phyloP scores from a whole-genome alignment of 2,329 filamentous ascomycete genomes.

The Fusarium tanahbumbuense region DNA sequence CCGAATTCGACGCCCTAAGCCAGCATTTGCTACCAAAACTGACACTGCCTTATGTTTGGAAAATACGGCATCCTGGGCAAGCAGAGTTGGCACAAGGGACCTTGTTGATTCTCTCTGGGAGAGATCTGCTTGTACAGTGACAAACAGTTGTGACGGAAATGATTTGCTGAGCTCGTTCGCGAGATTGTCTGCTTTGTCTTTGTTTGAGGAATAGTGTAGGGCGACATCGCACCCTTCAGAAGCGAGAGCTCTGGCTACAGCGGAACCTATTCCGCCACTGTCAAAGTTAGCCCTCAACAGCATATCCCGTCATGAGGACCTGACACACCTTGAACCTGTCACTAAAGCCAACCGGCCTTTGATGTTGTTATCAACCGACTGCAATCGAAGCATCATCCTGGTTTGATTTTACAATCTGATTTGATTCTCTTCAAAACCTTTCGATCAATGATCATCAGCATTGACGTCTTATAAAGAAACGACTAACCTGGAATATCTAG shows the following conservation, averaged over 20 bases:
- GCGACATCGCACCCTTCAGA: slow-evolving; percentile 52
- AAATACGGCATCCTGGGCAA: background rate
- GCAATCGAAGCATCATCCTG: slow-evolving; percentile 18
- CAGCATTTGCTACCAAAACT: slow-evolving; percentile 50
- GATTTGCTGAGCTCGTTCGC: slow-evolving; percentile 35
- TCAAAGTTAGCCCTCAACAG: slow-evolving; percentile 1
- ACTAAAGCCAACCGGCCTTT: slow-evolving; percentile 37
- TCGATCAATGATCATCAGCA: background rate
- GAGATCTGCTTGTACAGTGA: slow-evolving; percentile 15
- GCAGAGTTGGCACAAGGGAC: background rate
- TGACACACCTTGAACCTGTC: slow-evolving; percentile 32
- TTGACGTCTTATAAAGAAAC: slow-evolving; percentile 11
- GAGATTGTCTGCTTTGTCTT: slow-evolving; percentile 49
- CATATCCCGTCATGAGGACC: background rate
- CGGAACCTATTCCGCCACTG: slow-evolving; percentile 53
- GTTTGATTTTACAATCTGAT: background rate
- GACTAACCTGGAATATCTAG: background rate
- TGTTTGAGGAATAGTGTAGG: slow-evolving; percentile 51
- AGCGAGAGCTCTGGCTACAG: slow-evolving; percentile 49
- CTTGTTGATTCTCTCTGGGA: slow-evolving; percentile 26
- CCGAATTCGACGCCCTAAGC: slow-evolving; percentile 50
- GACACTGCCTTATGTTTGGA: slow-evolving; percentile 46
- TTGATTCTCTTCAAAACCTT: background rate
- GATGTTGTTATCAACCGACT: slow-evolving; percentile 25
- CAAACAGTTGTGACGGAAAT: slow-evolving; percentile 4